Conservation (phyloP, 306 rosid genomes). For the Luffa acutangula region DNA sequence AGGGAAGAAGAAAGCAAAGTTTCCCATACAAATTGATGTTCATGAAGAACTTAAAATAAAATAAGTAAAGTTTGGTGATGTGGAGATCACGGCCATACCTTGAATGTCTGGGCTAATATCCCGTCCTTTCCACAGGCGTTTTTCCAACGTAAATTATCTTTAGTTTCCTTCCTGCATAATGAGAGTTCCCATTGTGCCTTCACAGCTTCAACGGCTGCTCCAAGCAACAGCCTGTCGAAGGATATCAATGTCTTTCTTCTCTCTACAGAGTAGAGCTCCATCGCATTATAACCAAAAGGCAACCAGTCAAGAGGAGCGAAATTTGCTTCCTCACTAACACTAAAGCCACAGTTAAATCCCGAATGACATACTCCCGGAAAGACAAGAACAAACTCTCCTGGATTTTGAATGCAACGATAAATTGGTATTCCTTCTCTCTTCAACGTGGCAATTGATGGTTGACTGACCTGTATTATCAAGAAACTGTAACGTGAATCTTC, state of each 20-base stretch:
- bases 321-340: constrained; percentile 51
- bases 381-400: constrained; percentile 65
- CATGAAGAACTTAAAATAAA: neutral
- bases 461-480: constrained; percentile 38
- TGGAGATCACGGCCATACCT: constrained; percentile 24
- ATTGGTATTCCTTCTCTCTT: constrained; percentile 60
- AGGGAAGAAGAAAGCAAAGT: neutral
- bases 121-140: constrained; percentile 39
- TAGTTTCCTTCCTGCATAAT: constrained; percentile 27
- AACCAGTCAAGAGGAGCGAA: constrained; percentile 87
- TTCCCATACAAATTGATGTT: neutral
- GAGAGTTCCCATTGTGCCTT: constrained; percentile 57
- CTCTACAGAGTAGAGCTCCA: constrained; percentile 40
- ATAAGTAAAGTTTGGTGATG: neutral
- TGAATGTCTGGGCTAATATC: constrained; percentile 40
- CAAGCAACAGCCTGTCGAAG: constrained; percentile 63
- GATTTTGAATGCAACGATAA: constrained; percentile 64
- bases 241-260: constrained; percentile 61
- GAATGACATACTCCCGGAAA: constrained; percentile 73
- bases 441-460: constrained; percentile 45
- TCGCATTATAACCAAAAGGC: constrained; percentile 57
- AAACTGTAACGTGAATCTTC: neutral
- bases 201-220: constrained; percentile 75
- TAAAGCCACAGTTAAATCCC: constrained; percentile 80
- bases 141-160: constrained; percentile 35